These are phyloP conservation scores for Closterium sp. DNA, from an alignment of 139 green algal genomes.

Conservation along the genomic window DNA sequence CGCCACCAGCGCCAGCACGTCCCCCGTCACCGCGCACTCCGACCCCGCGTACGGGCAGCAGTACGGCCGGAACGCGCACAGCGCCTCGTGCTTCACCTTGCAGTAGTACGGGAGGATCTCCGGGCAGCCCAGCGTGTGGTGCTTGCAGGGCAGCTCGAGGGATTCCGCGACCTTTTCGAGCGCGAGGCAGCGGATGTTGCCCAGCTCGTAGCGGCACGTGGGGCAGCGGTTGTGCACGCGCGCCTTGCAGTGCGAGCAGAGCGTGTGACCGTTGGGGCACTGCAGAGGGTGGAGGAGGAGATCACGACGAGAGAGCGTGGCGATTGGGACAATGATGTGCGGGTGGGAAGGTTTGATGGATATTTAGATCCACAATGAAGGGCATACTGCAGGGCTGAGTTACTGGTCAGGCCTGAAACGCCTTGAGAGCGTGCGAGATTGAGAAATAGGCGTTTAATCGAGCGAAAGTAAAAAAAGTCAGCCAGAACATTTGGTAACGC, in stretches of 20 bases:
- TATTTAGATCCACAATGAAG: no score
- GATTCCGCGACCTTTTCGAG: constrained; percentile 49
- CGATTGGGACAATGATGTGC: no score
- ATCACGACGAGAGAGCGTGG: no score
- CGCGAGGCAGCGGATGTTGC: constrained; percentile 45
- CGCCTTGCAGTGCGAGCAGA: constrained; percentile 43
- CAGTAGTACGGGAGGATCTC: constrained; percentile 35
- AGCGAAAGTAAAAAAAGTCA: no score
- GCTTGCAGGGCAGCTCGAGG: constrained; percentile 35
- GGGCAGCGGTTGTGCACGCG: constrained; percentile 44
- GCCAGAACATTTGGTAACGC: no score
- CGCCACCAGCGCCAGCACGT: constrained; percentile 28
- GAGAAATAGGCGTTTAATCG: no score
- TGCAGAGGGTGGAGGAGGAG: background rate
- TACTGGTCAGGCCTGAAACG: no score
- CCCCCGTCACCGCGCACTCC: constrained; percentile 41
- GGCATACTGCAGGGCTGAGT: no score
- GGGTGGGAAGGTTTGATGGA: background rate
- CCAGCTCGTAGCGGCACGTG: constrained; percentile 38
- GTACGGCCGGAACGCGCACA: constrained; percentile 39
- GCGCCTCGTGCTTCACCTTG: constrained; percentile 43
- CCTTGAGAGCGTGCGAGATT: no score
- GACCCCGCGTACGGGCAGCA: constrained; percentile 47
- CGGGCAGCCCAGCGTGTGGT: constrained; percentile 13
- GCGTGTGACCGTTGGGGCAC: constrained; percentile 49